A percentile compares a stretch with the other conserved stretches of the same genome.
These are phyloP conservation scores for Forsythia viridissima DNA, from an alignment of 257 asterid species.

Conservation along the genomic window DNA sequence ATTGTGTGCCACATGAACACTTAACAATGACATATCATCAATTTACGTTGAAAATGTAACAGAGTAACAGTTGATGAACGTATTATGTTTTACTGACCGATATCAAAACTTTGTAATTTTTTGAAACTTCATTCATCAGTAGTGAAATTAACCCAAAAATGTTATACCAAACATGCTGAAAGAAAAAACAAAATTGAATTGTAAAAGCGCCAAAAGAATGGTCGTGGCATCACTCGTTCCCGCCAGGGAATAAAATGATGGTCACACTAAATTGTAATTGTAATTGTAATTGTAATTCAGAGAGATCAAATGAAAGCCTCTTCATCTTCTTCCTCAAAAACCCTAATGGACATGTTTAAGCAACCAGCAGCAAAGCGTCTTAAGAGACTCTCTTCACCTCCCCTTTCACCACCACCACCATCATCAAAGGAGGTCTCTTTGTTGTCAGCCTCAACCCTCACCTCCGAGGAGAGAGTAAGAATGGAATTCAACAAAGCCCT, in stretches of 20 bases:
- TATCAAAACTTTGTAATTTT: no score
- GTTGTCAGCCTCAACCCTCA: constrained; percentile 31
- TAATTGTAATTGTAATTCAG: no score
- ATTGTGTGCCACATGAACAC: no score
- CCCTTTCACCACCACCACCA: constrained; percentile 31
- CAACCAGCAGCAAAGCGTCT: constrained; percentile 82
- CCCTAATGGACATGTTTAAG: constrained; percentile 70
- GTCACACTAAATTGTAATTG: no score
- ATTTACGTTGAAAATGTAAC: no score
- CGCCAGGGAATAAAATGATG: background rate
- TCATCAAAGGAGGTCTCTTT: constrained; percentile 31
- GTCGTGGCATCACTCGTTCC: background rate
- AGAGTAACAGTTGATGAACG: no score
- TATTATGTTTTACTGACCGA: no score
- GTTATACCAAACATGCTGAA: no score
- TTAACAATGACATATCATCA: no score
- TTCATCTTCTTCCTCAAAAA: constrained; percentile 52
- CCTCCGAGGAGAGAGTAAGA: constrained; percentile 62
- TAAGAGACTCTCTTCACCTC: constrained; percentile 46
- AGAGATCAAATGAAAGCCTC: background rate
- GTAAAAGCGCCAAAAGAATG: background rate
- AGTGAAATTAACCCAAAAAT: no score
- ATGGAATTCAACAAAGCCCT: constrained; percentile 75
- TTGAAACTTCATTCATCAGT: no score
- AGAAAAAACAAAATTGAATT: no score